Percentiles rank a stretch among this genome's conserved stretches.
phyloP scores from a whole-genome alignment of 164 flowering plant species.

The Macadamia integrifolia region DNA sequence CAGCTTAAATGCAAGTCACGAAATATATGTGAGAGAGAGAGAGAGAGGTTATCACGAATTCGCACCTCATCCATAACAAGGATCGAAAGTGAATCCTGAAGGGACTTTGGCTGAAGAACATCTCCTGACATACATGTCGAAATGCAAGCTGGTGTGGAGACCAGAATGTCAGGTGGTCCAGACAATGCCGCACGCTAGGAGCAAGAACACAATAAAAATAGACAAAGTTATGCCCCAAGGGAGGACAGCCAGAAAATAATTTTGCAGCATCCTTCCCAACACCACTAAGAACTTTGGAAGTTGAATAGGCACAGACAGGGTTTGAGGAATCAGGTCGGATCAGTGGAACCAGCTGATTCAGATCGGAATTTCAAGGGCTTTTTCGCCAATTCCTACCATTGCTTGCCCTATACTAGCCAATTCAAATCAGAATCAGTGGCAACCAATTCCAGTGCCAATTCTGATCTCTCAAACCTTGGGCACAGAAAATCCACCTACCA shows the following conservation, averaged over 20 bases:
- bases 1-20: background rate
- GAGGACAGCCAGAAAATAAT: background rate
- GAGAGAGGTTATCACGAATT: background rate
- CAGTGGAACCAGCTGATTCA: too few species aligned
- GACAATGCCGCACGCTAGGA: slow-evolving; percentile 63
- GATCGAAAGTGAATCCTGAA: slow-evolving; percentile 62
- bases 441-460: too few species aligned
- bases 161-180: slow-evolving; percentile 77
- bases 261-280: background rate
- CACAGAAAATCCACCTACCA: slow-evolving; percentile 47
- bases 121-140: slow-evolving; percentile 60
- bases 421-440: too few species aligned
- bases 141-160: slow-evolving; percentile 83
- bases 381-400: too few species aligned
- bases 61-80: slow-evolving; percentile 92
- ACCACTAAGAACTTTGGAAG: background rate
- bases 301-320: too few species aligned
- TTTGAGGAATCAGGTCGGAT: too few species aligned
- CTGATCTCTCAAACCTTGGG: too few species aligned
- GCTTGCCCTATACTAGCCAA: too few species aligned
- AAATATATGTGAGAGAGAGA: background rate
- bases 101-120: slow-evolving; percentile 41
- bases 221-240: background rate
- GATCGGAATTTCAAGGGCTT: too few species aligned
- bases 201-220: slow-evolving; percentile 3